These are phyloP conservation scores for Hypoxylon sp. DNA, from an alignment of 2,329 filamentous ascomycete species.

Conservation along the genomic window DNA sequence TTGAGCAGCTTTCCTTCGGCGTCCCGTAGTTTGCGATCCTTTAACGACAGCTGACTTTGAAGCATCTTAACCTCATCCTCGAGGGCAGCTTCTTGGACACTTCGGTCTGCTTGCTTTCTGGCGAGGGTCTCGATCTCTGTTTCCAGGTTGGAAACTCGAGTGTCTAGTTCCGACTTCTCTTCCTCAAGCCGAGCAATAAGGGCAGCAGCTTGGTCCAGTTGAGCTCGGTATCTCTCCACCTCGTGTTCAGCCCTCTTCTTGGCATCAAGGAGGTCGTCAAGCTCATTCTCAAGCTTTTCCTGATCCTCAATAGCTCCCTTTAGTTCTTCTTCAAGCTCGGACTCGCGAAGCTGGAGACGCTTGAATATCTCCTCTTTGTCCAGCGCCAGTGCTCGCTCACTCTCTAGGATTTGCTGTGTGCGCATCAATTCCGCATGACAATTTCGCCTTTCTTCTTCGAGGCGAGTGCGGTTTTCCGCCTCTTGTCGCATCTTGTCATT, in stretches of 20 bases:
- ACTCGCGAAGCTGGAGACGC: slow-evolving; percentile 90
- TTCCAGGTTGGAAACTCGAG: slow-evolving; percentile 77
- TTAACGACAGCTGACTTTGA: slow-evolving; percentile 87
- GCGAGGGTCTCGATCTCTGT: slow-evolving; percentile 77
- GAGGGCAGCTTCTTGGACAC: slow-evolving; percentile 80
- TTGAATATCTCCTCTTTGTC: slow-evolving; percentile 99
- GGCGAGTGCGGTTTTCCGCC: slow-evolving; percentile 76
- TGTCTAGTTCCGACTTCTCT: slow-evolving; percentile 82
- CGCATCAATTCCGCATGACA: slow-evolving; percentile 88
- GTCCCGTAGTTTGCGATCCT: slow-evolving; percentile 90
- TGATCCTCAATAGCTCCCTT: slow-evolving; percentile 93
- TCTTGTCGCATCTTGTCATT: slow-evolving; percentile 87
- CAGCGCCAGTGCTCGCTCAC: slow-evolving; percentile 91
- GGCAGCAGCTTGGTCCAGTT: slow-evolving; percentile 90
- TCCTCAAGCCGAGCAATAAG: slow-evolving; percentile 88
- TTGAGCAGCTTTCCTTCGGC: slow-evolving; percentile 86
- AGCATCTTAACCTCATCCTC: slow-evolving; percentile 90
- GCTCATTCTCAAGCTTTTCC: slow-evolving; percentile 90
- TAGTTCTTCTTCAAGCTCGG: slow-evolving; percentile 92
- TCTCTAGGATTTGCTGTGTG: slow-evolving; percentile 94
- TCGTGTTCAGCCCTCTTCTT: slow-evolving; percentile 92
- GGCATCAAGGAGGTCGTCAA: slow-evolving; percentile 87
- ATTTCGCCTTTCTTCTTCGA: slow-evolving; percentile 92
- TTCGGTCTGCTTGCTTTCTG: slow-evolving; percentile 77
- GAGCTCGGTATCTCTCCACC: slow-evolving; percentile 79